Percentiles rank a stretch among this genome's conserved stretches.
phyloP scores from a whole-genome alignment of 129 eudicot genomes.

The Chrysanthemum makinoi region DNA sequence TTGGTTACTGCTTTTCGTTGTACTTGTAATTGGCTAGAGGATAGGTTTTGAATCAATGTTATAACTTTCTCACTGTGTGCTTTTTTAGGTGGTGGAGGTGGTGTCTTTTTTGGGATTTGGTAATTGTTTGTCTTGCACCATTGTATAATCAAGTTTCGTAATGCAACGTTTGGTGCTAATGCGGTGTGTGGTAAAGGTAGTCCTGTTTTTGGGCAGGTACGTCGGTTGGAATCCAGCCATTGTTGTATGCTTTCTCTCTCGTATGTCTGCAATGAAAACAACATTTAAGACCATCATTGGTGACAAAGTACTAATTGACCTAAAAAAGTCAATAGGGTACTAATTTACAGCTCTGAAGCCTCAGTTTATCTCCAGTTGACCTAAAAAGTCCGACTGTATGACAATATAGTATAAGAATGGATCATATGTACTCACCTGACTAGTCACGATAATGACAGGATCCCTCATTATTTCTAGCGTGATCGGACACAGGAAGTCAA shows the following conservation, averaged over 20 bases:
- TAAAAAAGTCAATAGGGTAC: neutral
- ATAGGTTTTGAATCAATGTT: conserved; percentile 49
- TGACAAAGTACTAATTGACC: neutral
- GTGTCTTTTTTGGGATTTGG: conserved; percentile 46
- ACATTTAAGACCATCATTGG: conserved; percentile 2
- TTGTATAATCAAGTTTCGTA: conserved; percentile 57
- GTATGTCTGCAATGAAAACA: conserved; percentile 50
- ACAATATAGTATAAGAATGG: neutral
- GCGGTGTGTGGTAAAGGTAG: conserved; percentile 58
- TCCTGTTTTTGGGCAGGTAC: conserved; percentile 88
- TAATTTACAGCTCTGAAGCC: neutral
- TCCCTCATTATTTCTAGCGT: conserved; percentile 84
- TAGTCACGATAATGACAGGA: conserved; percentile 86
- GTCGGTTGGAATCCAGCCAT: conserved; percentile 63
- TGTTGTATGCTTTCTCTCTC: conserved; percentile 79
- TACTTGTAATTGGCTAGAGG: conserved; percentile 47
- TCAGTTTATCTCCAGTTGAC: neutral
- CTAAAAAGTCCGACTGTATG: neutral
- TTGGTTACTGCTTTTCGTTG: conserved; percentile 67
- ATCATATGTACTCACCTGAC: conserved; percentile 50
- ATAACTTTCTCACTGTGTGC: no score
- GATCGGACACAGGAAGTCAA: conserved; percentile 85
- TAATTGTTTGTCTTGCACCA: conserved; percentile 74
- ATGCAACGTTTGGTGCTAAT: conserved; percentile 70
- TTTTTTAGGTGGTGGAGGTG: conserved; percentile 32